A percentile compares a stretch with the other conserved stretches of the same genome.
These are phyloP conservation scores for Colletotrichum sp. DNA, from an alignment of 2,329 filamentous ascomycete species.

Conservation along the genomic window DNA sequence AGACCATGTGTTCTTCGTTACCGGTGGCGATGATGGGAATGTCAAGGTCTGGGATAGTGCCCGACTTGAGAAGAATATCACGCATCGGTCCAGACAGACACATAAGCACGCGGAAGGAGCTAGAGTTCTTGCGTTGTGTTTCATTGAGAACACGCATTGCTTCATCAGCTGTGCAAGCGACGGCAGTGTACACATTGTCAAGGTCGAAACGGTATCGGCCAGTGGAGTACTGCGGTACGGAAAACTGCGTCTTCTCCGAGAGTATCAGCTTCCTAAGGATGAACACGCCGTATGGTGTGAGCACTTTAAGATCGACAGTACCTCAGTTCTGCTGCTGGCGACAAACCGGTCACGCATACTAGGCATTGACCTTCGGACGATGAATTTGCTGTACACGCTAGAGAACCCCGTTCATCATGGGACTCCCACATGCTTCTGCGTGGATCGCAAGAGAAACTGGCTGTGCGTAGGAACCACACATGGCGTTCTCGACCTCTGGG, in stretches of 20 bases:
- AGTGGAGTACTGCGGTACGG: constrained; percentile 73
- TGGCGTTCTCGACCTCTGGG: constrained; percentile 93
- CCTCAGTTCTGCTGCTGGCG: constrained; percentile 83
- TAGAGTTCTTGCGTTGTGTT: constrained; percentile 82
- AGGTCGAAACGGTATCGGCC: constrained; percentile 64
- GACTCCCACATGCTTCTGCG: constrained; percentile 87
- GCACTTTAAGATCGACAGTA: constrained; percentile 83
- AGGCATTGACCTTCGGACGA: constrained; percentile 85
- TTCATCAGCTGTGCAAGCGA: constrained; percentile 92
- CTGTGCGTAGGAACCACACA: constrained; percentile 90
- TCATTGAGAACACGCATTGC: constrained; percentile 91
- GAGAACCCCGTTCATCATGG: constrained; percentile 92
- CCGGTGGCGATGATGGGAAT: constrained; percentile 87
- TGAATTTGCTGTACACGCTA: constrained; percentile 80
- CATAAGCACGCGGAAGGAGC: constrained; percentile 76
- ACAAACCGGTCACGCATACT: constrained; percentile 86
- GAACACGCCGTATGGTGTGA: constrained; percentile 91
- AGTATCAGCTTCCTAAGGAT: constrained; percentile 75
- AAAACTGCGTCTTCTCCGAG: constrained; percentile 76
- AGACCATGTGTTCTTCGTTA: constrained; percentile 94
- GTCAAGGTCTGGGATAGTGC: constrained; percentile 95
- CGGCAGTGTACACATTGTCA: constrained; percentile 88
- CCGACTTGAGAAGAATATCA: constrained; percentile 88
- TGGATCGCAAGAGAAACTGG: constrained; percentile 89
- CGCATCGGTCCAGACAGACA: constrained; percentile 84